A percentile compares a stretch with the other conserved stretches of the same genome.
These are phyloP conservation scores for Suillus alpinus DNA, from an alignment of 768 basidiomycete genomes.

Conservation along the genomic window DNA sequence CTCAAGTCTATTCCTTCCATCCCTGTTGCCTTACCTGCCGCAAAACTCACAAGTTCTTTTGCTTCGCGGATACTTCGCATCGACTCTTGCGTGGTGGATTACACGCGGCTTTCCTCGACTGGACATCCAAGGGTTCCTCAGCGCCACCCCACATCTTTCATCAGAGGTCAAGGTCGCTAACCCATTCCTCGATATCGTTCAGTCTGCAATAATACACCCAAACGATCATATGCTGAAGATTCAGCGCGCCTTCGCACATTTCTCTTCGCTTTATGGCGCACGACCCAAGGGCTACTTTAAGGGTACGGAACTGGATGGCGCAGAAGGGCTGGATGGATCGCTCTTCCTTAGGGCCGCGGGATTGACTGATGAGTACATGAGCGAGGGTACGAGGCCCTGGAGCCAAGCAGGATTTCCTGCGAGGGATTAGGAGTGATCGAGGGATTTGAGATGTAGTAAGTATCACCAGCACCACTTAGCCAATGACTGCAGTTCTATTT, in stretches of 20 bases:
- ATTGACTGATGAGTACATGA: slow-evolving; percentile 30
- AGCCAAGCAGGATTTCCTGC: slow-evolving; percentile 24
- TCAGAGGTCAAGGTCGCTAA: slow-evolving; percentile 24
- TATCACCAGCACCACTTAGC: not conserved
- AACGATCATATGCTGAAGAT: slow-evolving; percentile 32
- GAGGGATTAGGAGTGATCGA: not conserved
- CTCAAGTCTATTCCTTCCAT: slow-evolving; percentile 28
- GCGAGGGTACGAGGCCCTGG: slow-evolving; percentile 23
- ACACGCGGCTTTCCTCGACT: slow-evolving; percentile 27
- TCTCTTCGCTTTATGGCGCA: slow-evolving; percentile 27
- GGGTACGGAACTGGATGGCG: slow-evolving; percentile 28
- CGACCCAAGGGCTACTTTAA: slow-evolving; percentile 25
- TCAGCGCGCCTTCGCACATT: slow-evolving; percentile 35
- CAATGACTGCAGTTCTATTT: not conserved
- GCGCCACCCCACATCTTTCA: slow-evolving; percentile 10
- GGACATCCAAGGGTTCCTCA: slow-evolving; percentile 31
- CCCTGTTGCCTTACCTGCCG: slow-evolving; percentile 16
- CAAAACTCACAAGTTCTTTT: slow-evolving; percentile 21
- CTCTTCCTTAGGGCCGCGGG: slow-evolving; percentile 31
- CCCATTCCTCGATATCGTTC: slow-evolving; percentile 38
- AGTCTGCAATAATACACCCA: slow-evolving; percentile 35
- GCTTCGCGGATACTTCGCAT: slow-evolving; percentile 27
- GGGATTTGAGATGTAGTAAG: not conserved
- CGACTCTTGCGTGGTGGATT: slow-evolving; percentile 27
- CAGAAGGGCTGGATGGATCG: slow-evolving; percentile 34